phyloP scores from a whole-genome alignment of 768 basidiomycete genomes.

The Pholiota molesta region DNA sequence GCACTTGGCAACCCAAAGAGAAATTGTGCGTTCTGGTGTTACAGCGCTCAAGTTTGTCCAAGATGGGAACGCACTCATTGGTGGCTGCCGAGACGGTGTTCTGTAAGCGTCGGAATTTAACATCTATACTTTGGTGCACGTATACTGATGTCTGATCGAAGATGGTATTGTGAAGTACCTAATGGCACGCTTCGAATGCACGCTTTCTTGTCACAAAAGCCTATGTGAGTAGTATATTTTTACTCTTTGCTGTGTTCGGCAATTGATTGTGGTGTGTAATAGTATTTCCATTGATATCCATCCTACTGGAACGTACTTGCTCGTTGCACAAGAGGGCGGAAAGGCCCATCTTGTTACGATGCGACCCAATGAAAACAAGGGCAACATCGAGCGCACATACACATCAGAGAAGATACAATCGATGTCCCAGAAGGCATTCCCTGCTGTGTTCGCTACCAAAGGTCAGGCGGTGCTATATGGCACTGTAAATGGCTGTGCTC shows the following conservation, averaged over 20 bases:
- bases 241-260: background rate
- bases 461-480: slow-evolving; percentile 64
- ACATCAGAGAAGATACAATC: slow-evolving; percentile 39
- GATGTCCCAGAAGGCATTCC: slow-evolving; percentile 32
- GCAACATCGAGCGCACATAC: slow-evolving; percentile 56
- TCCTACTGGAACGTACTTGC: slow-evolving; percentile 47
- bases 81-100: slow-evolving; percentile 72
- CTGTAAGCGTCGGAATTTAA: slow-evolving; percentile 43
- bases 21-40: slow-evolving; percentile 66
- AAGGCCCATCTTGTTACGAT: slow-evolving; percentile 55
- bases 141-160: slow-evolving; percentile 26
- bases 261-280: slow-evolving; percentile 2
- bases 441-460: slow-evolving; percentile 55
- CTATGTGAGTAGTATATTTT: slow-evolving; percentile 47
- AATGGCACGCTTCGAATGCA: slow-evolving; percentile 67
- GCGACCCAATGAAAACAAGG: slow-evolving; percentile 50
- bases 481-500: slow-evolving; percentile 50
- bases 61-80: slow-evolving; percentile 63
- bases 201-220: slow-evolving; percentile 51
- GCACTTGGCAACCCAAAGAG: slow-evolving; percentile 66
- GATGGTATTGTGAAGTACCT: slow-evolving; percentile 71
- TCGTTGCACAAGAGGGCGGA: slow-evolving; percentile 57
- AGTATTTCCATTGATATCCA: slow-evolving; percentile 61
- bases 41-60: slow-evolving; percentile 66
- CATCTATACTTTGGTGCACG: background rate